A percentile compares a stretch with the other conserved stretches of the same genome.
Evolutionary conservation across 1,139 yeast species (phyloP).

Genomic region (Wickerhamomyces sp.): DNA sequence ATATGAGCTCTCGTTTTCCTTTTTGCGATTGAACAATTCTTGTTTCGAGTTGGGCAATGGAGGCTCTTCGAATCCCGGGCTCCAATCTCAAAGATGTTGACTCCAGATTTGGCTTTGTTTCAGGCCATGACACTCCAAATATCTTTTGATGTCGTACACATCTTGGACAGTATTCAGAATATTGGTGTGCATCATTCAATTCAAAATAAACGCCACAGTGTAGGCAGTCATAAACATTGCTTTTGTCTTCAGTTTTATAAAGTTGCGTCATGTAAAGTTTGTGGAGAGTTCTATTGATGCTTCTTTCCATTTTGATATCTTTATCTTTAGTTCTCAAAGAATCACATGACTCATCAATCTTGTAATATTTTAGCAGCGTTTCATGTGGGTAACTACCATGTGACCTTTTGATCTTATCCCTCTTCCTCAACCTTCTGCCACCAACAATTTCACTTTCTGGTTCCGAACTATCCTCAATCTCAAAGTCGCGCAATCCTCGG

Average conservation of each 20-base stretch:
- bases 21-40: background rate
- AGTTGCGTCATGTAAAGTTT: constrained; percentile 13
- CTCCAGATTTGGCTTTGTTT: constrained; percentile 7
- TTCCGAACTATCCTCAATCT: constrained; percentile 4
- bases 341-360: constrained; percentile 19
- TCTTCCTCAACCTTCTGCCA: constrained; percentile 14
- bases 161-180: constrained; percentile 20
- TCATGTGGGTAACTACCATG: background rate
- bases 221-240: constrained; percentile 20
- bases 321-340: constrained; percentile 6
- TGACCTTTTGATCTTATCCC: constrained; percentile 7
- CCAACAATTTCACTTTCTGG: constrained; percentile 8
- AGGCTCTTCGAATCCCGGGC: constrained; percentile 1
- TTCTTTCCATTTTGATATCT: constrained; percentile 8
- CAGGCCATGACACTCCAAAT: constrained; percentile 23
- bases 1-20: background rate
- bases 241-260: constrained; percentile 10
- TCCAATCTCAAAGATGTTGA: constrained; percentile 3
- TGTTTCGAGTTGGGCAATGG: constrained; percentile 6
- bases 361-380: constrained; percentile 10
- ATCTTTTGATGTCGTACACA: constrained; percentile 22
- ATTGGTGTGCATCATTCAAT: background rate
- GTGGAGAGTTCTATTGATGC: constrained; percentile 18
- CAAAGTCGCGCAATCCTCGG: background rate
- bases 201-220: constrained; percentile 24